Conservation (phyloP, 345 rosid species). For the Lepidium africanum region DNA sequence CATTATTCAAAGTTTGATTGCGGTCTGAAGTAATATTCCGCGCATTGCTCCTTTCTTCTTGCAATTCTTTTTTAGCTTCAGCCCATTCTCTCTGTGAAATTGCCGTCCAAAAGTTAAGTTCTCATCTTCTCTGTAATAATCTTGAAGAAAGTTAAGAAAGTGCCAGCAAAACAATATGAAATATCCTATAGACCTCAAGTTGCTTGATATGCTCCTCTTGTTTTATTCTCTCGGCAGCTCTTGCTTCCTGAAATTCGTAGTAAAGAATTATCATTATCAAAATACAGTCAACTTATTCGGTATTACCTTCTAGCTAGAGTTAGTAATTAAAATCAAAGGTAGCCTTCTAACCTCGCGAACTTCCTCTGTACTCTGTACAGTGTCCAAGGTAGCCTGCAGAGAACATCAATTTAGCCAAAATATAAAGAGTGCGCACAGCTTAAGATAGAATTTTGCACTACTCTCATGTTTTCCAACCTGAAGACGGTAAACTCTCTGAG, state of each 20-base stretch:
- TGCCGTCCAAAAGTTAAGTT: neutral
- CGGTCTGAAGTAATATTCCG: constrained; percentile 58
- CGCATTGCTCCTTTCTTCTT: constrained; percentile 67
- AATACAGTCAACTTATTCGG: neutral
- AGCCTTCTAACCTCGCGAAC: constrained; percentile 64
- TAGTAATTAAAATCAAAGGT: neutral
- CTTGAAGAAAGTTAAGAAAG: neutral
- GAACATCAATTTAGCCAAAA: constrained; percentile 23
- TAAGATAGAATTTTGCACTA: neutral
- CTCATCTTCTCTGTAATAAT: neutral
- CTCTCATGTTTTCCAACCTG: constrained; percentile 45
- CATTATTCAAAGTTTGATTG: constrained; percentile 61
- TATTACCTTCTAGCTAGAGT: neutral
- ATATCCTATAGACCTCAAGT: constrained; percentile 53
- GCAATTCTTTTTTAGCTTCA: constrained; percentile 80
- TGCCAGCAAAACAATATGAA: neutral
- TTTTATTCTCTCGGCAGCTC: constrained; percentile 74
- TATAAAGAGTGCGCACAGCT: neutral
- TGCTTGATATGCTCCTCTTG: constrained; percentile 65
- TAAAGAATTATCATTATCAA: neutral
- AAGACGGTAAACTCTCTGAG: constrained; percentile 71
- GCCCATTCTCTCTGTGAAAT: constrained; percentile 85
- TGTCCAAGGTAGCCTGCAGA: constrained; percentile 82
- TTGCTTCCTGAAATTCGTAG: constrained; percentile 49
- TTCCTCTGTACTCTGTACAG: constrained; percentile 79